Evolutionary conservation across 768 basidiomycete genomes (phyloP).

Genomic region (Russula ochroleuca): DNA sequence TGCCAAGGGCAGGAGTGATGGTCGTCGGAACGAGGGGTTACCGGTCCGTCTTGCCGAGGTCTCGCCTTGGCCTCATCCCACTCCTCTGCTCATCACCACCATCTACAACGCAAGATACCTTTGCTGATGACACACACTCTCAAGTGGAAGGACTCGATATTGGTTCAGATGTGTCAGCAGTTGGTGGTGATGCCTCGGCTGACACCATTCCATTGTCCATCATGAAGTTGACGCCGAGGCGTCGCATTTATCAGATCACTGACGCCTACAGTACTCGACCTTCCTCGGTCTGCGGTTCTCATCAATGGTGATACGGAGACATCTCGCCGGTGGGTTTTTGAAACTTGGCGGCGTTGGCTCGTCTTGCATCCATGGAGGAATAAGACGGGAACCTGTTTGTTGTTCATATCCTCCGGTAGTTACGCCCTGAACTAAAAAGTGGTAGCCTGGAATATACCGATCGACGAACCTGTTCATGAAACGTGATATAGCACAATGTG

Average conservation of each 20-base stretch:
- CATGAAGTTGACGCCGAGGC: neutral
- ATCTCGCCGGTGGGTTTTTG: neutral
- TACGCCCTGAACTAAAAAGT: constrained; percentile 73
- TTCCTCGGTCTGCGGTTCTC: constrained; percentile 46
- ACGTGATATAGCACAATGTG: neutral
- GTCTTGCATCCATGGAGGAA: constrained; percentile 47
- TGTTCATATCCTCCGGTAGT: constrained; percentile 32
- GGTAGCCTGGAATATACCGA: constrained; percentile 91
- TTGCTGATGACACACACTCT: neutral
- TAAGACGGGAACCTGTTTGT: constrained; percentile 20
- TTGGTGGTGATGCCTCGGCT: neutral
- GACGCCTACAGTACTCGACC: constrained; percentile 40
- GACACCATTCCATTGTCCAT: neutral
- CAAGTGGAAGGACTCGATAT: neutral
- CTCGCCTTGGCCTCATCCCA: too few relatives aligned
- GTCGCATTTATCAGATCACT: neutral
- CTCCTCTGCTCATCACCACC: neutral
- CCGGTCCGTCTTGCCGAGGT: constrained; percentile 13
- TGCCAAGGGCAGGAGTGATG: neutral
- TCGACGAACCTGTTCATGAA: constrained; percentile 64
- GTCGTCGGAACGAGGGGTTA: neutral
- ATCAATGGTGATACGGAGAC: constrained; percentile 51
- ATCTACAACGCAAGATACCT: neutral
- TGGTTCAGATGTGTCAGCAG: neutral
- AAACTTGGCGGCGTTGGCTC: neutral